phyloP scores from a whole-genome alignment of 2,329 filamentous ascomycete species.

The Fusarium subtropicale region DNA sequence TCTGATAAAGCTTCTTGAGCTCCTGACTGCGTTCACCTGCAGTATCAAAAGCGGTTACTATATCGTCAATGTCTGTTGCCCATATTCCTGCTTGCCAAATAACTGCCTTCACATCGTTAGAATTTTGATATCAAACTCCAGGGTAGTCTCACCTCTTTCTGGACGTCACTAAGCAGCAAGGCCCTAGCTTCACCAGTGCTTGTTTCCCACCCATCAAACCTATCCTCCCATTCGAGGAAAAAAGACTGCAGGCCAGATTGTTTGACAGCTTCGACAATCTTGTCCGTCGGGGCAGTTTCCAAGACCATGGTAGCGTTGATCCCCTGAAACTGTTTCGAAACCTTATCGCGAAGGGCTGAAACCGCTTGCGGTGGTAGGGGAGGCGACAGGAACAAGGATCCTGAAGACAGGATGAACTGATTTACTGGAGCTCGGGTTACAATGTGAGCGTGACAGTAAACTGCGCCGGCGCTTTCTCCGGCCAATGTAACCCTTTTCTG shows the following conservation, averaged over 20 bases:
- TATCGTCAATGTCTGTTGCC: accelerated
- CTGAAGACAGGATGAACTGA: slow-evolving; percentile 55
- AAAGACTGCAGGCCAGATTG: background rate
- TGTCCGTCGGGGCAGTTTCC: background rate
- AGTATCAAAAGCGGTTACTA: background rate
- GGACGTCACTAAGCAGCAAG: slow-evolving; percentile 1
- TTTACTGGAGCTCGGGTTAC: slow-evolving; percentile 45
- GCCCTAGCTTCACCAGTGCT: background rate
- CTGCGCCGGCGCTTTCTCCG: slow-evolving; percentile 60
- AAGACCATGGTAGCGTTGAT: slow-evolving; percentile 40
- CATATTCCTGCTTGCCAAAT: slow-evolving; percentile 16
- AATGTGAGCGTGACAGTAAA: slow-evolving; percentile 59
- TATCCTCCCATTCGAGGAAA: slow-evolving; percentile 20
- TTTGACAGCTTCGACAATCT: slow-evolving; percentile 10
- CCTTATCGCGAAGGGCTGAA: background rate
- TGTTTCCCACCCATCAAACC: slow-evolving; percentile 6
- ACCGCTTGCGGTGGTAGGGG: slow-evolving; percentile 48
- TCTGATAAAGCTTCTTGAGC: slow-evolving; percentile 55
- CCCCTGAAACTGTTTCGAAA: background rate
- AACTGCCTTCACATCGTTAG: background rate
- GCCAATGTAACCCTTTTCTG: slow-evolving; percentile 56
- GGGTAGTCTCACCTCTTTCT: slow-evolving; percentile 7
- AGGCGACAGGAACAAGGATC: slow-evolving; percentile 57
- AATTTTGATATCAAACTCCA: background rate
- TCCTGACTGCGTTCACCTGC: slow-evolving; percentile 41